Base-by-base conservation (phyloP, 345 rosid species). In the Eucalyptus sp. region DNA sequence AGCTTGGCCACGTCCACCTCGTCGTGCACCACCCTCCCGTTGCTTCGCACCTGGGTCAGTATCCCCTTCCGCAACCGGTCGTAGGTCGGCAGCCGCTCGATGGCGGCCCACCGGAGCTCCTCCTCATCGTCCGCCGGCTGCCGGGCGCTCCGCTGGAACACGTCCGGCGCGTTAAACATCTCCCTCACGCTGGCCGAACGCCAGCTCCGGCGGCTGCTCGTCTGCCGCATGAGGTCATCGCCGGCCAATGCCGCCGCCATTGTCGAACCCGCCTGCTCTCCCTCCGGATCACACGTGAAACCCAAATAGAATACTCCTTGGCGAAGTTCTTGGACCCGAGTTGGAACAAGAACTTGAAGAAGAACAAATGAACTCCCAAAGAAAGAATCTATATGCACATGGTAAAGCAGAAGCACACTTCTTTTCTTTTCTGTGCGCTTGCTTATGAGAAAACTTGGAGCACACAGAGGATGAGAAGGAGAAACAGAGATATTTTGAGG, bases 81-180 rank as follows among this genome's bases (percentile, higher is more conserved):
- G 68, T 89, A 91, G 51, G 93, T 92, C 49, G 92, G 92, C 64
- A 92, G 71, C 90, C 93, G 86, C 89, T 92, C 93, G 24, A 92
- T 87, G 66, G 92, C 93, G 4, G 91, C 90, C 90, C 91, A 91
- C 86, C 81, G 64, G 86, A 92, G 88, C 91, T 91, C 93, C 89
- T 90, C 93, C 90, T 92, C 93, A 3, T 91, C 91, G 44, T 90
- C 87, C 37, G 1, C 50, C n/a, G 25, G 54, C 81, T 54, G 52
- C 68, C 89, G 56, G 50, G 85, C 14, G 48, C 90, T 88, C 88
- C 91, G 86, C 88, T 88, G 92, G 90, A 92, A 92, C 86, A 91
- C 92, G 81, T 92, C 94, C 13, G 90, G 90, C 33, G 81, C 90
- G n/a, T 87, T 88, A 88, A 89, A 89, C 86, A 89, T 86, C 51